phyloP scores from a whole-genome alignment of 768 basidiomycete genomes.

The Mycena epipterygia region DNA sequence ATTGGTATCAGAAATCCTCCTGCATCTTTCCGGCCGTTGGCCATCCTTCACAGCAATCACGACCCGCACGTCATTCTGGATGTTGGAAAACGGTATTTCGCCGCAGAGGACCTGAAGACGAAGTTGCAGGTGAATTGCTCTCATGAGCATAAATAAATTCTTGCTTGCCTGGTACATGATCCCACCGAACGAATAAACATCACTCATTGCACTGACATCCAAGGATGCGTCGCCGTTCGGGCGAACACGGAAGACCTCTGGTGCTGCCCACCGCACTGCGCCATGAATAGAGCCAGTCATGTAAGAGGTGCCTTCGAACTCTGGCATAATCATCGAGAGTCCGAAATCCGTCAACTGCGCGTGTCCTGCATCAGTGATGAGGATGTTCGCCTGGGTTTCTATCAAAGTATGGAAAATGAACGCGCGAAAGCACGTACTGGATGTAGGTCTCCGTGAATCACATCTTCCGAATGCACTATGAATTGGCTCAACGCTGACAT shows the following conservation, averaged over 20 bases:
- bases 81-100: neutral
- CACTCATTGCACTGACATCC: constrained; percentile 7
- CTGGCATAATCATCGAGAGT: constrained; percentile 10
- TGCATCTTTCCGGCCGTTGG: neutral
- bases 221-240: neutral
- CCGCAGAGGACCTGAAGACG: neutral
- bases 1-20: neutral
- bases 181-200: constrained; percentile 17
- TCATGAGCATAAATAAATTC: no score
- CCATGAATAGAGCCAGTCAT: constrained; percentile 1
- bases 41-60: constrained; percentile 1
- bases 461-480: constrained; percentile 4
- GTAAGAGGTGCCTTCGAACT: constrained; percentile 19
- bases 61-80: neutral
- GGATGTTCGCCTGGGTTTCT: neutral
- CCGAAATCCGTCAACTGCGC: constrained; percentile 19
- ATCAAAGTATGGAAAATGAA: neutral
- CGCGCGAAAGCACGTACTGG: neutral
- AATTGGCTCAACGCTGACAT: neutral
- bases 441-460: constrained; percentile 20
- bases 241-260: neutral
- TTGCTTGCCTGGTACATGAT: constrained; percentile 15
- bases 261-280: constrained; percentile 17
- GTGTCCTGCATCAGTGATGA: neutral
- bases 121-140: no score